A percentile compares a stretch with the other conserved stretches of the same genome.
Evolutionary conservation across 805 yeast genomes (phyloP).

Genomic region (Yamadazyma nakazawae): DNA sequence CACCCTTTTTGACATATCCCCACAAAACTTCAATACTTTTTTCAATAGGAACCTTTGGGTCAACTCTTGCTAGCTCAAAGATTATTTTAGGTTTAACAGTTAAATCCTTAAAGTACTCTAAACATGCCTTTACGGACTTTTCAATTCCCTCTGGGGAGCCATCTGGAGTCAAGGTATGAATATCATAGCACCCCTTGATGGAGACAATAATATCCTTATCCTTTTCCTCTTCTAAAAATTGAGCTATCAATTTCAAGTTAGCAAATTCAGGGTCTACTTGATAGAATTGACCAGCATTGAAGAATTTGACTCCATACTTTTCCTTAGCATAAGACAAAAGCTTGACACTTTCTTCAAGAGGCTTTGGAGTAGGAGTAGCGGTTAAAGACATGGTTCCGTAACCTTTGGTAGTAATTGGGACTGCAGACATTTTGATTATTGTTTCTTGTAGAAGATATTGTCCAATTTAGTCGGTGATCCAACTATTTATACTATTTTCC

Average conservation of each 20-base stretch:
- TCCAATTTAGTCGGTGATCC: no score
- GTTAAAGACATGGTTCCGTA: conserved; percentile 78
- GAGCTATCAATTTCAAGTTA: conserved; percentile 55
- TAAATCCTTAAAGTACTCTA: conserved; percentile 21
- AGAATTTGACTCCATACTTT: conserved; percentile 45
- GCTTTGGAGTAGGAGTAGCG: conserved; percentile 57
- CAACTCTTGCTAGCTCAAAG: conserved; percentile 74
- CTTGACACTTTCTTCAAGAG: conserved; percentile 51
- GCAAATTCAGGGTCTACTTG: conserved; percentile 41
- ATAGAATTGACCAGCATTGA: conserved; percentile 80
- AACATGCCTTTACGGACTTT: conserved; percentile 45
- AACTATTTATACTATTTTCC: no score
- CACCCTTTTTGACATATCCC: conserved; percentile 59
- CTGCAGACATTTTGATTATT: not conserved
- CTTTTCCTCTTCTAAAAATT: conserved; percentile 52
- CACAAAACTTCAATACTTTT: conserved; percentile 55
- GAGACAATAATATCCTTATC: conserved; percentile 50
- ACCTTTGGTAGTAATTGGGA: conserved; percentile 36
- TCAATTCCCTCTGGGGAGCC: conserved; percentile 48
- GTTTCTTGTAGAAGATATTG: not conserved
- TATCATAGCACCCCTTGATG: conserved; percentile 64
- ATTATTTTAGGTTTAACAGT: conserved; percentile 36
- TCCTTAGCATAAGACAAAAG: conserved; percentile 49
- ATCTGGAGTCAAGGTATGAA: conserved; percentile 40
- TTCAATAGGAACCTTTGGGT: conserved; percentile 52